These are phyloP conservation scores for Alternaria triticimaculans DNA, from an alignment of 2,329 filamentous ascomycete species.

Conservation along the genomic window DNA sequence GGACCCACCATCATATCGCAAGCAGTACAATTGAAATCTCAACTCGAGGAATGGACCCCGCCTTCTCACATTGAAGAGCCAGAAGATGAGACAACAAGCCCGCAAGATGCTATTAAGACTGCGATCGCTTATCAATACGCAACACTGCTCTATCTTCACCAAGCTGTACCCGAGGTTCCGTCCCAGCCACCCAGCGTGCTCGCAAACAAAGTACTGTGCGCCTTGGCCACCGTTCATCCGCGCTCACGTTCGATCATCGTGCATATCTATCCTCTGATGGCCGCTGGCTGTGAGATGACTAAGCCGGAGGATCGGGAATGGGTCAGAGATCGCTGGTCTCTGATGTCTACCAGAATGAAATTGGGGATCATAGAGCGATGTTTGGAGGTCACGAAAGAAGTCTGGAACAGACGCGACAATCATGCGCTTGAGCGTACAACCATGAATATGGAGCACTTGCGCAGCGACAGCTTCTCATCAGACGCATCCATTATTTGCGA, in stretches of 20 bases:
- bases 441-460: background rate
- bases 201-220: constrained; percentile 66
- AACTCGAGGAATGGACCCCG: constrained; percentile 67
- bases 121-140: constrained; percentile 72
- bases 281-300: constrained; percentile 69
- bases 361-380: constrained; percentile 73
- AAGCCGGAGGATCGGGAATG: constrained; percentile 67
- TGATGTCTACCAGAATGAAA: constrained; percentile 67
- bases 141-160: constrained; percentile 70
- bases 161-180: constrained; percentile 72
- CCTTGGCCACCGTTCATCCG: constrained; percentile 68
- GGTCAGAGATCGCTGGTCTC: constrained; percentile 68
- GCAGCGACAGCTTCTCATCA: constrained; percentile 13
- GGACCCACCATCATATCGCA: constrained; percentile 67
- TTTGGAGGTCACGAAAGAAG: constrained; percentile 68
- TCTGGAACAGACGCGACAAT: constrained; percentile 69
- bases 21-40: constrained; percentile 66
- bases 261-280: constrained; percentile 73
- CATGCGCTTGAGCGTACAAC: constrained; percentile 48
- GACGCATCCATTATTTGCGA: constrained; percentile 30
- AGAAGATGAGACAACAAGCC: constrained; percentile 67
- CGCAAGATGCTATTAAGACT: constrained; percentile 70
- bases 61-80: constrained; percentile 65
- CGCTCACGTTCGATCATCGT: constrained; percentile 69
- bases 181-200: constrained; percentile 64